Percentiles rank a stretch among this genome's conserved stretches.
These are phyloP conservation scores for Psidium friedrichsthalianum DNA, from an alignment of 345 rosid genomes.

Conservation along the genomic window DNA sequence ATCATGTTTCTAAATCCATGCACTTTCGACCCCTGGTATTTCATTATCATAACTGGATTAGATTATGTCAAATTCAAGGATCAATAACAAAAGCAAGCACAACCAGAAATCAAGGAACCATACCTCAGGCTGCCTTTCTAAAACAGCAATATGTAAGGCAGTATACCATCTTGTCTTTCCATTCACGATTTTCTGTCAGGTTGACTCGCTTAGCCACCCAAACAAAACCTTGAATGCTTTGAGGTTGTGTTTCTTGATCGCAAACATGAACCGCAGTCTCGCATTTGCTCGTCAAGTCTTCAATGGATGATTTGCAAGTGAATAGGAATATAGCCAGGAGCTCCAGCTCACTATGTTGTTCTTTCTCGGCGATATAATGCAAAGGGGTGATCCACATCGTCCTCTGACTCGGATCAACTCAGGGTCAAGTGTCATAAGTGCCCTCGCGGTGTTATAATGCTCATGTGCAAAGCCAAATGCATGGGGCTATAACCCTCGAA, in stretches of 20 bases:
- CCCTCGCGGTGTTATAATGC: too few species aligned
- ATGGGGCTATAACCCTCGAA: too few species aligned
- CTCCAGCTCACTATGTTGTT: neutral
- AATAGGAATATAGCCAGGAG: conserved; percentile 2
- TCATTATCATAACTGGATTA: neutral
- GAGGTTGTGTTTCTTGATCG: neutral
- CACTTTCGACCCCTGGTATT: neutral
- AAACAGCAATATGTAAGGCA: neutral
- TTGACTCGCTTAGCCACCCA: conserved; percentile 8
- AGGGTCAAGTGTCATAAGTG: too few species aligned
- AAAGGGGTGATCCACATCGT: conserved; percentile 14
- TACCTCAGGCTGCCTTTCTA: neutral
- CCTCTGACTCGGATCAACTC: too few species aligned
- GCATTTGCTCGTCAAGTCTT: conserved; percentile 13
- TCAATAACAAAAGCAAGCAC: neutral
- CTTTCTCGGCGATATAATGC: conserved; percentile 8
- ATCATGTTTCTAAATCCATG: neutral
- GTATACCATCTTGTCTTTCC: neutral
- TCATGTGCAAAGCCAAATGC: too few species aligned
- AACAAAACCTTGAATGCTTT: conserved; percentile 6
- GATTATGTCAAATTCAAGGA: neutral
- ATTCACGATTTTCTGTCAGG: neutral
- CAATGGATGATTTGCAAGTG: conserved; percentile 13
- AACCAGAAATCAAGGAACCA: neutral
- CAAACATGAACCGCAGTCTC: conserved; percentile 21